Percentiles rank a stretch among this genome's conserved stretches.
These are phyloP conservation scores for Talaromyces sp. DNA, from an alignment of 2,329 filamentous ascomycete species.

Conservation along the genomic window DNA sequence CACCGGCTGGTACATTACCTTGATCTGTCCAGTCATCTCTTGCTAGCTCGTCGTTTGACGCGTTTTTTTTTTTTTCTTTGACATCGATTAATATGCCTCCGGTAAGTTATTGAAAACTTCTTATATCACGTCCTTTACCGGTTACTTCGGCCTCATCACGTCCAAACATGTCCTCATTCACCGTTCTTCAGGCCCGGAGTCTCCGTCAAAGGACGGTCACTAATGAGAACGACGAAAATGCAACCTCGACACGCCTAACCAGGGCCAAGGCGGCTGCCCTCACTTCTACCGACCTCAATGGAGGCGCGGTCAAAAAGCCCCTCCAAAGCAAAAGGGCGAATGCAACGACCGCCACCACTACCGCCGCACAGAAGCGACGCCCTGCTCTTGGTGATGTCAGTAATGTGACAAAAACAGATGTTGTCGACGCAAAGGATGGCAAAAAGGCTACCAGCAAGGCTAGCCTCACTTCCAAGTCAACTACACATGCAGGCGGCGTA, in stretches of 20 bases:
- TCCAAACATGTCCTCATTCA: constrained; percentile 36
- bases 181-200: constrained; percentile 60
- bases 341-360: constrained; percentile 41
- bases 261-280: constrained; percentile 83
- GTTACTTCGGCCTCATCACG: constrained; percentile 8
- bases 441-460: constrained; percentile 69
- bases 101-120: constrained; percentile 43
- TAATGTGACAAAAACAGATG: constrained; percentile 74
- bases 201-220: constrained; percentile 71
- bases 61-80: constrained; percentile 23
- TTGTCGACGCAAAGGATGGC: constrained; percentile 58
- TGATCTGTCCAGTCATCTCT: constrained; percentile 21
- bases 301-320: constrained; percentile 64
- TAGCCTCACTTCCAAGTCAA: constrained; percentile 73
- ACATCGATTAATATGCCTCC: constrained; percentile 53
- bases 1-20: constrained; percentile 16
- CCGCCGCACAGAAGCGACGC: constrained; percentile 63
- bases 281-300: constrained; percentile 50
- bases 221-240: constrained; percentile 95
- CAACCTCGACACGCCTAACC: constrained; percentile 75
- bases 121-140: constrained; percentile 6
- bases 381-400: constrained; percentile 89
- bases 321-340: constrained; percentile 68
- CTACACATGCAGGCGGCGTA: constrained; percentile 72
- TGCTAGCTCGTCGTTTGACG: constrained; percentile 22